Percentiles rank a stretch among this genome's conserved stretches.
These are phyloP conservation scores for Mortierella sp. DNA, from an alignment of 371 early-diverging fungal genomes.

Conservation along the genomic window DNA sequence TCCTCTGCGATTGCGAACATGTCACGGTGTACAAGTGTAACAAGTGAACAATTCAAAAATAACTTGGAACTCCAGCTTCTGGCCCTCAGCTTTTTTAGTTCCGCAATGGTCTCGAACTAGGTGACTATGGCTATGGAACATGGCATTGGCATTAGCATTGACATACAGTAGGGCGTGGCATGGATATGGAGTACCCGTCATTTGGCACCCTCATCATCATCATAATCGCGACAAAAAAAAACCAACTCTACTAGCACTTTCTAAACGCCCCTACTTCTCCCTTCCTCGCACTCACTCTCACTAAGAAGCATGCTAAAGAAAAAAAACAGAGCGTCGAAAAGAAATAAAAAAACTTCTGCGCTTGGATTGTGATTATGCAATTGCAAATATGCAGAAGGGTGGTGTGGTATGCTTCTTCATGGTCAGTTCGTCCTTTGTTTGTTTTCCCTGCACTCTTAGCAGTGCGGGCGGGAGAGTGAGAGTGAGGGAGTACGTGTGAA, in stretches of 20 bases:
- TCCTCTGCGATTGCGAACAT: not conserved
- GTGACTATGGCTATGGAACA: not conserved
- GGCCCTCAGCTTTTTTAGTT: too few relatives aligned
- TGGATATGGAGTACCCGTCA: too few relatives aligned
- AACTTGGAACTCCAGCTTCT: not conserved
- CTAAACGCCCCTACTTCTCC: not conserved
- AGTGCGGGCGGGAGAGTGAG: too few relatives aligned
- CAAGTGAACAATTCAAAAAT: too few relatives aligned
- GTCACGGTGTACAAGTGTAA: too few relatives aligned
- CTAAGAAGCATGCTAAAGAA: not conserved
- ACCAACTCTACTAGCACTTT: not conserved
- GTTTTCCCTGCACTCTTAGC: not conserved
- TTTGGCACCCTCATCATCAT: not conserved
- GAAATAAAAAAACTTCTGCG: conserved; percentile 1
- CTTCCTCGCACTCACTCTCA: too few relatives aligned
- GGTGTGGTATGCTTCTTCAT: not conserved
- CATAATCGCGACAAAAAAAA: not conserved
- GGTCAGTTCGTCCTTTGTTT: conserved; percentile 5
- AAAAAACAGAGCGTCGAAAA: too few relatives aligned
- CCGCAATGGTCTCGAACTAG: too few relatives aligned
- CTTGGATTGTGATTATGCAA: conserved; percentile 13
- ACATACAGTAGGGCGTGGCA: too few relatives aligned
- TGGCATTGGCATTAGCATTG: not conserved
- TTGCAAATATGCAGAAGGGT: conserved; percentile 4
- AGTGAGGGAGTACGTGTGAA: too few relatives aligned